A percentile compares a stretch with the other conserved stretches of the same genome.
These are phyloP conservation scores for Kalmusia sp. DNA, from an alignment of 2,329 filamentous ascomycete species.

Conservation along the genomic window DNA sequence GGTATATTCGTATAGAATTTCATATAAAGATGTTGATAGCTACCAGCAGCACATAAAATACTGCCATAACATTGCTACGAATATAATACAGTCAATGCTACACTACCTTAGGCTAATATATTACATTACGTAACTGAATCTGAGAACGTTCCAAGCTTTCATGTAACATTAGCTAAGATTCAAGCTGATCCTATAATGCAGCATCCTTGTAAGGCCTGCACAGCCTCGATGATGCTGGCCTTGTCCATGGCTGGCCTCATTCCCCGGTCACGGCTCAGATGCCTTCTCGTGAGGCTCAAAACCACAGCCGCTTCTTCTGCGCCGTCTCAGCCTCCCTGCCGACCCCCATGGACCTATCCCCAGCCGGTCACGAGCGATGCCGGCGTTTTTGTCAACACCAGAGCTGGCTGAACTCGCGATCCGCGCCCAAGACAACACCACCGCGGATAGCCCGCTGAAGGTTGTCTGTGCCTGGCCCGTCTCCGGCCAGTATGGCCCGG, in stretches of 20 bases:
- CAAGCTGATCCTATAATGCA: no score
- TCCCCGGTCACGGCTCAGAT: not conserved
- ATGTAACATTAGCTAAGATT: no score
- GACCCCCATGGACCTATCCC: constrained; percentile 14
- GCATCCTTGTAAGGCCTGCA: not conserved
- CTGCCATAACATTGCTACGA: no score
- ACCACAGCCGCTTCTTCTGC: not conserved
- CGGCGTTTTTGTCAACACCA: constrained; percentile 42
- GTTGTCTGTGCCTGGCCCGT: constrained; percentile 66
- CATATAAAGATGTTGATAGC: no score
- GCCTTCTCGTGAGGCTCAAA: constrained; percentile 9
- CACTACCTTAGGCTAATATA: no score
- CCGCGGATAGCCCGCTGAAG: constrained; percentile 39
- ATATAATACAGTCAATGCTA: no score
- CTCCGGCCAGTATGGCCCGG: constrained; percentile 64
- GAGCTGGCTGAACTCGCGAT: constrained; percentile 27
- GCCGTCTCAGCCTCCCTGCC: constrained; percentile 11
- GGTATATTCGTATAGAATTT: no score
- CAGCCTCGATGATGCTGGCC: constrained; percentile 6
- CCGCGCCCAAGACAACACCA: constrained; percentile 27
- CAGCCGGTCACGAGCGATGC: constrained; percentile 32
- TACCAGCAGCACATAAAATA: no score
- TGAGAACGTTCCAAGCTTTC: no score
- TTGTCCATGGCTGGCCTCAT: not conserved
- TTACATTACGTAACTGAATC: no score